Conservation (phyloP, 371 early-diverging fungal species). For the Mortierella sp. region DNA sequence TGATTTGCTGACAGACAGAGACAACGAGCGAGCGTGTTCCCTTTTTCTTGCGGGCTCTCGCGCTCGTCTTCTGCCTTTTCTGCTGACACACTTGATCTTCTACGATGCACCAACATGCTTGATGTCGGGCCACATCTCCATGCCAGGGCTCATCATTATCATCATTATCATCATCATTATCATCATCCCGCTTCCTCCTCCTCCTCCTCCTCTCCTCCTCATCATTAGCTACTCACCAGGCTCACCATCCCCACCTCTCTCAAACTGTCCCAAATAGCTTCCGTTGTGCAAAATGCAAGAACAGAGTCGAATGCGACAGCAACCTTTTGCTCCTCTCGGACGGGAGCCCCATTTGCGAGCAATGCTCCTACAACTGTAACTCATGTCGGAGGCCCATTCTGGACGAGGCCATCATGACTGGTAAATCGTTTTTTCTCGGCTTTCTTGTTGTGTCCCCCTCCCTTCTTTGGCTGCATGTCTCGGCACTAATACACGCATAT, state of each 20-base stretch:
- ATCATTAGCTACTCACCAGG: neutral
- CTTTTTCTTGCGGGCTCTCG: too few relatives aligned
- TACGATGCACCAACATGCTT: neutral
- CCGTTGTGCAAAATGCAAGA: slow-evolving; percentile 81
- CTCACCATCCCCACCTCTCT: neutral
- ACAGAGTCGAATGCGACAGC: slow-evolving; percentile 81
- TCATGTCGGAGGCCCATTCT: slow-evolving; percentile 83
- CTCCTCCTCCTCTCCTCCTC: too few relatives aligned
- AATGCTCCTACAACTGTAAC: slow-evolving; percentile 89
- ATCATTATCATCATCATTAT: neutral
- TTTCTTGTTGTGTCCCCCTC: slow-evolving; percentile 2
- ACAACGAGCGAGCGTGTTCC: too few relatives aligned
- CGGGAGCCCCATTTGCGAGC: slow-evolving; percentile 86
- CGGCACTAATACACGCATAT: neutral
- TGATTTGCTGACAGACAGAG: too few relatives aligned
- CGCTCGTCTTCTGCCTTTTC: too few relatives aligned
- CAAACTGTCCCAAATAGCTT: slow-evolving; percentile 59
- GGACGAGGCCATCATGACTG: slow-evolving; percentile 92
- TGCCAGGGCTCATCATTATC: neutral
- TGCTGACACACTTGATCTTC: neutral
- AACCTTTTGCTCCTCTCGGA: slow-evolving; percentile 84
- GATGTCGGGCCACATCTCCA: too few relatives aligned
- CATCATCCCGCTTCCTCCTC: too few relatives aligned
- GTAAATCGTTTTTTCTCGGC: slow-evolving; percentile 41
- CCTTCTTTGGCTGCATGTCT: neutral